These are phyloP conservation scores for Madurella mycetomatis DNA, from an alignment of 2,329 filamentous ascomycete species.

Conservation along the genomic window DNA sequence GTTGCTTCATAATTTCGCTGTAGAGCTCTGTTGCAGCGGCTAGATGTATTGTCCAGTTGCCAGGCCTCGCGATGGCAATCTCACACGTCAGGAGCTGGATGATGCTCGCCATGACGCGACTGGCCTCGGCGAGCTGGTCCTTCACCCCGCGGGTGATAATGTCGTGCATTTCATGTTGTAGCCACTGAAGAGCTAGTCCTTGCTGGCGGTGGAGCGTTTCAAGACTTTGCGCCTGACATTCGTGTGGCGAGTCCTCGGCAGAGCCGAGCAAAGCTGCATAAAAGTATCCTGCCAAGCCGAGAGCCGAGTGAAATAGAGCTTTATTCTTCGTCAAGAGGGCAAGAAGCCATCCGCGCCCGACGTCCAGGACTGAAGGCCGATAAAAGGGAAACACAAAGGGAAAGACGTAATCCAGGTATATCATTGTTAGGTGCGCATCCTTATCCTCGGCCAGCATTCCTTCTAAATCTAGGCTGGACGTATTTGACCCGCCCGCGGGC, in stretches of 20 bases:
- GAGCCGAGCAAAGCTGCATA: conserved; percentile 41
- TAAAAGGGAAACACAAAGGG: conserved; percentile 62
- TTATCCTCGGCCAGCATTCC: conserved; percentile 16
- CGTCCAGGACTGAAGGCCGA: conserved; percentile 49
- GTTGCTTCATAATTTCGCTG: conserved; percentile 31
- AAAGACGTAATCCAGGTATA: conserved; percentile 59
- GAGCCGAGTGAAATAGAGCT: conserved; percentile 52
- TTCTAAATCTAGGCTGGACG: neutral
- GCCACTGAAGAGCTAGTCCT: conserved; percentile 27
- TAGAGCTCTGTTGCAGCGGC: conserved; percentile 41
- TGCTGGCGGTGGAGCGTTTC: conserved; percentile 30
- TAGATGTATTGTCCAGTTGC: conserved; percentile 42
- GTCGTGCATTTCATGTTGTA: conserved; percentile 29
- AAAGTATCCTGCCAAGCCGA: conserved; percentile 56
- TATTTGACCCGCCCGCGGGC: neutral
- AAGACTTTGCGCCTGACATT: conserved; percentile 21
- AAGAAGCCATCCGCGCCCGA: conserved; percentile 59
- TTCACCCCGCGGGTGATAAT: conserved; percentile 27
- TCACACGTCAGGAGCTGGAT: conserved; percentile 42
- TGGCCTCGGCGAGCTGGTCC: conserved; percentile 26
- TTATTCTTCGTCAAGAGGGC: conserved; percentile 53
- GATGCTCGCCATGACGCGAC: conserved; percentile 35
- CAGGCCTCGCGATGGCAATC: conserved; percentile 30
- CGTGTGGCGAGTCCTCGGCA: neutral
- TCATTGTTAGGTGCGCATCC: conserved; percentile 43